Conservation (phyloP, 306 rosid species). For the Coriaria nepalensis region DNA sequence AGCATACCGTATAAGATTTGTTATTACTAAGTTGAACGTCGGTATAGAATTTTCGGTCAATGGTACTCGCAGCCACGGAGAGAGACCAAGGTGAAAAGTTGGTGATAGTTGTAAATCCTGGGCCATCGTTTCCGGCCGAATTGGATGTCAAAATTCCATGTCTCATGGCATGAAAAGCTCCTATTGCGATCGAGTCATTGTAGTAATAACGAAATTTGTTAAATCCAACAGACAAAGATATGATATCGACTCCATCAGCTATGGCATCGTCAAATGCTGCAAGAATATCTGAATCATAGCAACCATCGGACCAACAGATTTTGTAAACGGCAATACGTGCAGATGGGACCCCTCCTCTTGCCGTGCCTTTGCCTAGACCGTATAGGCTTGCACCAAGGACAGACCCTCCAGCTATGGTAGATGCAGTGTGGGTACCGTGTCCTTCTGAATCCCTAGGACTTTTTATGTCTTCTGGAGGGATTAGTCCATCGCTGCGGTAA, state of each 20-base stretch:
- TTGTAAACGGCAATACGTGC: conserved; percentile 34
- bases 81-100: conserved; percentile 36
- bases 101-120: background rate
- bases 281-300: conserved; percentile 12
- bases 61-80: conserved; percentile 42
- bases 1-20: conserved; percentile 16
- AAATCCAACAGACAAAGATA: conserved; percentile 22
- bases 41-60: conserved; percentile 24
- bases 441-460: conserved; percentile 27
- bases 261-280: conserved; percentile 51
- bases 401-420: conserved; percentile 29
- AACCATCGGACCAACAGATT: conserved; percentile 14
- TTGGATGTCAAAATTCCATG: conserved; percentile 31
- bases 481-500: background rate
- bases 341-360: conserved; percentile 26
- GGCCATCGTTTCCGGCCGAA: conserved; percentile 29
- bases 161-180: conserved; percentile 36
- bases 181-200: conserved; percentile 17
- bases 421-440: conserved; percentile 40
- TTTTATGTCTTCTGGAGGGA: background rate
- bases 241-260: conserved; percentile 41
- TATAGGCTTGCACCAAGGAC: conserved; percentile 18
- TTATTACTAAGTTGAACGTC: conserved; percentile 26
- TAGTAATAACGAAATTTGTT: conserved; percentile 13
- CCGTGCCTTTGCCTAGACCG: conserved; percentile 25